phyloP scores from a whole-genome alignment of 169 alveolate species.

The Eimeria brunetti region DNA sequence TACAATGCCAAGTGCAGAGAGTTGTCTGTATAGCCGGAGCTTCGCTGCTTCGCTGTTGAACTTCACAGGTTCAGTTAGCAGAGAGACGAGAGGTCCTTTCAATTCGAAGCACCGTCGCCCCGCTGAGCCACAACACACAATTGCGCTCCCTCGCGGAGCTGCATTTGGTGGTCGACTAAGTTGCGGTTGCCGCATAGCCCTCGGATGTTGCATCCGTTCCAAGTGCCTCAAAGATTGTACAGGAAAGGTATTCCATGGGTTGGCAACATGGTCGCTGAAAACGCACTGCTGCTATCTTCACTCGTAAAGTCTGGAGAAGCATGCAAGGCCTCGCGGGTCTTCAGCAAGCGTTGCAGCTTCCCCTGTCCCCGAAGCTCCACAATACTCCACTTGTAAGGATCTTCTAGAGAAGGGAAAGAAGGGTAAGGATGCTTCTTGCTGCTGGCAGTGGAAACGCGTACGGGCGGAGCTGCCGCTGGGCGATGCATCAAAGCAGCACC shows the following conservation, averaged over 20 bases:
- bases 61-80: conserved; percentile 62
- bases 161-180: not conserved
- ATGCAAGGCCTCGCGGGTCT: conserved; percentile 30
- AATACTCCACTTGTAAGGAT: conserved; percentile 53
- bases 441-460: conserved; percentile 37
- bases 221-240: not conserved
- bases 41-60: conserved; percentile 55
- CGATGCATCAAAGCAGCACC: conserved; percentile 52
- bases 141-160: not conserved
- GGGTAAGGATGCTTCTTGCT: conserved; percentile 54
- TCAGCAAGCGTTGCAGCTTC: conserved; percentile 31
- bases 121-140: conserved; percentile 4
- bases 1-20: conserved; percentile 66
- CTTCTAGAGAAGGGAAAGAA: conserved; percentile 51
- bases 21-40: conserved; percentile 80
- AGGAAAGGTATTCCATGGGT: not conserved
- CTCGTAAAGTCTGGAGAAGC: conserved; percentile 43
- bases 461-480: conserved; percentile 62
- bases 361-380: conserved; percentile 43
- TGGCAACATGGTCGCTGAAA: not conserved
- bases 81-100: conserved; percentile 52
- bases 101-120: conserved; percentile 58
- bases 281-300: conserved; percentile 42
- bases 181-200: not conserved
- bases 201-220: not conserved